Base-by-base conservation (phyloP, 352 stramenopile species). In the Phytophthora fragariaefolia region DNA sequence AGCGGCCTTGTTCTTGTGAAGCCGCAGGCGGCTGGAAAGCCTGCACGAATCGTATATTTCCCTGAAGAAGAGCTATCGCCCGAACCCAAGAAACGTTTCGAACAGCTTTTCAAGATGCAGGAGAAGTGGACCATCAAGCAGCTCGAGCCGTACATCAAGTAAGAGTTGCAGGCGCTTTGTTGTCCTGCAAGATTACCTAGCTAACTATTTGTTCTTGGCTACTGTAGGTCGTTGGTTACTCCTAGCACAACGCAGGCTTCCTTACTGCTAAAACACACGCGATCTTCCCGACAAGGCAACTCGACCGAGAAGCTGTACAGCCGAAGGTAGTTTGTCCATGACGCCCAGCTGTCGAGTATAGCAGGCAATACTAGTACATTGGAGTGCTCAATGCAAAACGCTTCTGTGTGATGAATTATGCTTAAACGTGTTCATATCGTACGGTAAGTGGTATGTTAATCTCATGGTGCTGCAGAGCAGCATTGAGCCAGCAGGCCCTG, bases 121-220 rank as follows among this genome's bases (percentile, higher is more conserved):
- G 83, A 92, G 42, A 96, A 96, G 57, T 96, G 87, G 87, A 93
- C 85, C 1, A 71, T 94, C 47, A 74, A 73, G 30, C 82, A 96
- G 52, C 69, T 96, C 2, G 85, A 94, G 61, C 87, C 87, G 0
- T 96, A 90, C 62, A 90, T 96, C 72, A 80, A 81, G 87, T 94
- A 68, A 46, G 81, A 5, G 36, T 43, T 4, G 9, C 28, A 9
- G 9, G 9, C 28, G 28, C 28, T 45, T 60, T 63, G 8, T 18
- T 2, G 7, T 12, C 15, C 58, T 15, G 43, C n/a, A n/a, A n/a
- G n/a, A 22, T 74, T 56, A 71, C 55, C 20, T 32, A 34, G 22
- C 58, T 8, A 28, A 64, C 1, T 58, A 26, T 20, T 51, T 12
- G 18, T 2, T 53, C 1, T 50, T 8, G 10, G 5, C 23, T 69